Evolutionary conservation across 352 stramenopile species (phyloP), one percentile per base, ranked within the genome.

Genomic region (Pythium graminicola): DNA sequence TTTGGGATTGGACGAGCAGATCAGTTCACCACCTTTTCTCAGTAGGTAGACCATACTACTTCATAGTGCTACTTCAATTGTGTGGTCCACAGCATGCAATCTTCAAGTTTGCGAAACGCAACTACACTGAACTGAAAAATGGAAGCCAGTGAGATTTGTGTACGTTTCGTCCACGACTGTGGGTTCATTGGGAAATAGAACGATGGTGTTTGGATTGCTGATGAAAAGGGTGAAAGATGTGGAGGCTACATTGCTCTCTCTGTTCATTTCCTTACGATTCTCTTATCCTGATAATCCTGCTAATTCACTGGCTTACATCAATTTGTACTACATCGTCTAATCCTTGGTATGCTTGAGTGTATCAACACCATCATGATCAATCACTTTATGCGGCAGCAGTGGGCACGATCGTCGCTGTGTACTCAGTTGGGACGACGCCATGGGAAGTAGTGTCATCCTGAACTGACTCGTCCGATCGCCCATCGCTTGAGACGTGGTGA

Each of bases 401-500:
- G 19, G 53, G 53, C 20, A 33, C 39, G 17, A 54, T 36, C 19
- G 33, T 29, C 1, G 53, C 7, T 1, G 38, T 14, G 31, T 36
- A 36, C 31, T 14, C 31, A 9, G 31, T 14, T 7, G 4, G 38
- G 38, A 4, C 26, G 7, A 33, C 9, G 29, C 24, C 36, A 35
- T 9, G 29, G 17, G 13, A 27, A 11, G 42, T 7, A 9, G 27
- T 23, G 6, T 51, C 54, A 8, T 48, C 28, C 8, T 47, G 16
- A 1, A 38, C 4, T 11, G 28, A 32, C 17, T 62, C 61, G 47
- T 60, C 62, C 26, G 53, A 36, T 38, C 41, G 44, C 36, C 68
- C 68, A 47, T 85, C 73, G 39, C 71, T 81, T 2, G 73, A 81
- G 42, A 85, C 76, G 54, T 89, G 77, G 64, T 89, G 79, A 31